Conservation (phyloP, 305 asterid genomes). For the Fraxinus nigra region DNA sequence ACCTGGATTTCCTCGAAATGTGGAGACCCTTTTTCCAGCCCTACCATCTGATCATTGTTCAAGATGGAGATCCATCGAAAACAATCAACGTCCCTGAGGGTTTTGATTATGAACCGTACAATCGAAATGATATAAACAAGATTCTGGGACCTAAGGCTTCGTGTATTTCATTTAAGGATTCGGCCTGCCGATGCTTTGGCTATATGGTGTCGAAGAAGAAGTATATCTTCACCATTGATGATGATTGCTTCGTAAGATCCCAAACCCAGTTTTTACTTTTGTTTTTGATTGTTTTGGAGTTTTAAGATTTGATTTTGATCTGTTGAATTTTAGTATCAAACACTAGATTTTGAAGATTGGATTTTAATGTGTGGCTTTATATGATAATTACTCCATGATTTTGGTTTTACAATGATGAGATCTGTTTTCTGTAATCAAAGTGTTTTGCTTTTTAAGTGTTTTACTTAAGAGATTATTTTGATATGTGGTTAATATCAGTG, state of each 20-base stretch:
- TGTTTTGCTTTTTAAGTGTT: background rate
- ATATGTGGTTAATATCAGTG: background rate
- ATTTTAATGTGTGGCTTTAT: background rate
- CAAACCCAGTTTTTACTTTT: background rate
- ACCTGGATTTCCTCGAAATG: slow-evolving; percentile 2
- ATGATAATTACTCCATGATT: background rate
- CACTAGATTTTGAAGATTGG: background rate
- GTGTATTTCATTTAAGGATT: slow-evolving; percentile 3
- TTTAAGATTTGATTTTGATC: background rate
- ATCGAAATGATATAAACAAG: slow-evolving; percentile 16
- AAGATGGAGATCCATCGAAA: slow-evolving; percentile 20
- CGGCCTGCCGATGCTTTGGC: background rate
- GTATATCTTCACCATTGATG: background rate
- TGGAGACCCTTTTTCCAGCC: slow-evolving; percentile 7
- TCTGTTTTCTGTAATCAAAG: background rate
- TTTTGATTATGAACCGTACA: slow-evolving; percentile 18
- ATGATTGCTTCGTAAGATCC: slow-evolving; percentile 3
- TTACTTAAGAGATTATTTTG: background rate
- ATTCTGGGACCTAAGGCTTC: slow-evolving; percentile 17
- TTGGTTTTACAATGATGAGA: background rate
- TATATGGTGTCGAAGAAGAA: background rate
- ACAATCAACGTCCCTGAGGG: slow-evolving; percentile 17
- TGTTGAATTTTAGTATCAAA: background rate
- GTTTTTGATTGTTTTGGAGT: background rate
- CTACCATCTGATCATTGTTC: slow-evolving; percentile 14